Evolutionary conservation across 768 basidiomycete genomes (phyloP), one percentile per base, ranked within the genome.

Genomic region (Leccinum incarnatum): DNA sequence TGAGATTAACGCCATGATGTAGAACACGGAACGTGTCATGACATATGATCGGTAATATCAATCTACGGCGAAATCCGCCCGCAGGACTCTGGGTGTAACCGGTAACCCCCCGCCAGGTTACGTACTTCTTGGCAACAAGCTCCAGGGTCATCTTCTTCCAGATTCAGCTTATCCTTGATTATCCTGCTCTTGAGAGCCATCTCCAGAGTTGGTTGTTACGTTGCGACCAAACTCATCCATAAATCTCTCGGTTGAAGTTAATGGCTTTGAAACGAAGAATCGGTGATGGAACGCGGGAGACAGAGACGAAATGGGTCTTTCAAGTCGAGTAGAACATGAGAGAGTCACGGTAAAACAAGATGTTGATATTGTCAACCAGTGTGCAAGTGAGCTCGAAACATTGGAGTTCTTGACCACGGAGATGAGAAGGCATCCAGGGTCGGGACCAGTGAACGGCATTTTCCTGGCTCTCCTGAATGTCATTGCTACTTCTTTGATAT

Each of bases 401-500:
- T 21, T 40, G 12, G 19, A 29, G 9, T 56, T 45, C 30, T 56
- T 42, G 51, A 48, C 61, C 37, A 48, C 37, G 30, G 19, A 62
- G 36, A 62, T 21, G n/a, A 21, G 45, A 53, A 32, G 49, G 29
- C 23, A 27, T 23, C 17, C 36, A 47, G 36, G 49, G 21, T 14
- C n/a, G 11, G 19, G 19, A 45, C 19, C 42, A 45, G 42, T 19
- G 42, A 19, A 12, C 42, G 42, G 40, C 2, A 19, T 45, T 45
- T 12, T 19, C 42, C 42, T 45, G 42, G 19, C 42, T 12, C 42
- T 45, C 42, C n/a, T 45, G 19, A 45, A 48, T 48, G 23, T 11
- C 47, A n/a, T 27, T 48, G 23, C 14, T 11, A 23, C 47, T 42
- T 42, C 46, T 23, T 42, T 50, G 25, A 48, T 46, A 27, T 50